A percentile compares a stretch with the other conserved stretches of the same genome.
phyloP scores from a whole-genome alignment of 352 stramenopile genomes.

The Aphanomyces euteiches region DNA sequence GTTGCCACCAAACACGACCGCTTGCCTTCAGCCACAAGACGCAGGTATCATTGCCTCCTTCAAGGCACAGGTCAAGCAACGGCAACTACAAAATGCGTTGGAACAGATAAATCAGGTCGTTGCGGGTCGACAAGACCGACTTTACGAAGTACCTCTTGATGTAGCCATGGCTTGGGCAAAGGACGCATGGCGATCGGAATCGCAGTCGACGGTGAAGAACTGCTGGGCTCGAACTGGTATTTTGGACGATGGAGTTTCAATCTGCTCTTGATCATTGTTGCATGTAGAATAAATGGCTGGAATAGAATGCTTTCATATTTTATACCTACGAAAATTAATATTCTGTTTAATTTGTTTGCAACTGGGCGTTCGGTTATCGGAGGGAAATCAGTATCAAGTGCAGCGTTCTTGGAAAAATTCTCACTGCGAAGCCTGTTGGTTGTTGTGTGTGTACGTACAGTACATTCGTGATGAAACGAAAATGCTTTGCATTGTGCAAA shows the following conservation, averaged over 20 bases:
- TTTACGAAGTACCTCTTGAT: conserved; percentile 12
- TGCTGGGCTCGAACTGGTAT: conserved; percentile 13
- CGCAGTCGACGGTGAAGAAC: background rate
- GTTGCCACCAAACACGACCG: conserved; percentile 1
- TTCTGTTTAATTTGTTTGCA: too few relatives aligned
- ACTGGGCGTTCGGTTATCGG: too few relatives aligned
- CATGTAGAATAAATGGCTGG: background rate
- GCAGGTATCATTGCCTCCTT: too few relatives aligned
- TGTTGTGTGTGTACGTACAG: too few relatives aligned
- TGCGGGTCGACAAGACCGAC: conserved; percentile 9
- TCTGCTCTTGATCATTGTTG: background rate
- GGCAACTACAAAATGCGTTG: too few relatives aligned
- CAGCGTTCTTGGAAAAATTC: too few relatives aligned
- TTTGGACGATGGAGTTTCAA: background rate
- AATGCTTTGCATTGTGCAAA: too few relatives aligned
- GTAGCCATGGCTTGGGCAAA: conserved; percentile 16
- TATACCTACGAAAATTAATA: too few relatives aligned
- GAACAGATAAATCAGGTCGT: conserved; percentile 1
- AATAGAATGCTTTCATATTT: conserved; percentile 1
- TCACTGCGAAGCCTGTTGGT: too few relatives aligned
- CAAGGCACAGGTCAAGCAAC: too few relatives aligned
- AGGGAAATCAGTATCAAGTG: too few relatives aligned
- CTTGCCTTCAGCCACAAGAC: background rate
- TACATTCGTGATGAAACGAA: too few relatives aligned
- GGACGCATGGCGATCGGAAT: background rate